These are phyloP conservation scores for Leccinellum luteum DNA, from an alignment of 768 basidiomycete genomes.

Conservation along the genomic window DNA sequence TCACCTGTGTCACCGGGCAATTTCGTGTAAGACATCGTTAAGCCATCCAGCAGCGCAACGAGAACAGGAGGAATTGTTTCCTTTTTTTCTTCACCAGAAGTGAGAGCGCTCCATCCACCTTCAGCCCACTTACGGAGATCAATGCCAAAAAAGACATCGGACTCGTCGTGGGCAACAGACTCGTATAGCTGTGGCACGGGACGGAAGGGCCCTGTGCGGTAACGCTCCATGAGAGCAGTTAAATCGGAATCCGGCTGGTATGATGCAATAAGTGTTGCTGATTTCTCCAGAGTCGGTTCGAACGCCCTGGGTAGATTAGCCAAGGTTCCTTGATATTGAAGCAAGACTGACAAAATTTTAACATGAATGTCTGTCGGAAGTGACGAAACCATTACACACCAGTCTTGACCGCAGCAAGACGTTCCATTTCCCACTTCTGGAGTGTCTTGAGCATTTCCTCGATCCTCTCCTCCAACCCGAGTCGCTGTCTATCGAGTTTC, in stretches of 20 bases:
- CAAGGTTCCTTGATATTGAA: slow-evolving; percentile 84
- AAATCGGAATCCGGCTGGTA: slow-evolving; percentile 89
- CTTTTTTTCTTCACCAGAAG: slow-evolving; percentile 55
- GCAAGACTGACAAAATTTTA: slow-evolving; percentile 51
- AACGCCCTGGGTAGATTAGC: slow-evolving; percentile 68
- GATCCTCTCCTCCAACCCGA: slow-evolving; percentile 81
- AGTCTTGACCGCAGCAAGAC: slow-evolving; percentile 81
- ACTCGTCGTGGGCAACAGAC: slow-evolving; percentile 75
- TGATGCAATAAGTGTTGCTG: slow-evolving; percentile 72
- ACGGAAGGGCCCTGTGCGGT: slow-evolving; percentile 91
- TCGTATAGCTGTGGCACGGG: slow-evolving; percentile 86
- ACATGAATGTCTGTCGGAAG: not conserved
- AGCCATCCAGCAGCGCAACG: slow-evolving; percentile 57
- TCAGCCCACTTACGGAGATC: slow-evolving; percentile 92
- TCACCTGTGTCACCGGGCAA: slow-evolving; percentile 63
- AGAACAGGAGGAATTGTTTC: slow-evolving; percentile 74
- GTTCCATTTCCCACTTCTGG: slow-evolving; percentile 84
- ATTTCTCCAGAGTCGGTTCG: slow-evolving; percentile 62
- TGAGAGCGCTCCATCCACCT: slow-evolving; percentile 63
- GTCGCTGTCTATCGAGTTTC: slow-evolving; percentile 79
- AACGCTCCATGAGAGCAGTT: slow-evolving; percentile 84
- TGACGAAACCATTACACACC: slow-evolving; percentile 40
- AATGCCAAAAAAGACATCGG: slow-evolving; percentile 87
- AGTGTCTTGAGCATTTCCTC: slow-evolving; percentile 79
- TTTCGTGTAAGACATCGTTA: slow-evolving; percentile 61